phyloP scores from a whole-genome alignment of 2,329 filamentous ascomycete genomes.

The Aureobasidium sp. region DNA sequence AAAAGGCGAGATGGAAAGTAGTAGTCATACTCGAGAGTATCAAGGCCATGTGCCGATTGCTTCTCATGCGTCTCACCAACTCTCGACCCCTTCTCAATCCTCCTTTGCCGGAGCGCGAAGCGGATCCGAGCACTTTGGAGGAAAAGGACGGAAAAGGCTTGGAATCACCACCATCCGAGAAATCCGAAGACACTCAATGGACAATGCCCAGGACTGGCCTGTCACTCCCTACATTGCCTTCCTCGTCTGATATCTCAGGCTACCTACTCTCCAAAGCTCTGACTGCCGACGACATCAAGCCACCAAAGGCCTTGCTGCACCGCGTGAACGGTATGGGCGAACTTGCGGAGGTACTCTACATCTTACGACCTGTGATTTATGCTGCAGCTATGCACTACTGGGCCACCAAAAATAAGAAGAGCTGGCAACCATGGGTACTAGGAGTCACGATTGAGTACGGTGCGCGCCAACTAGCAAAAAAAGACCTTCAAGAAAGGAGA shows the following conservation, averaged over 20 bases:
- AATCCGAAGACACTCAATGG: constrained; percentile 50
- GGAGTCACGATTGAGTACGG: constrained; percentile 80
- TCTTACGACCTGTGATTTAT: constrained; percentile 81
- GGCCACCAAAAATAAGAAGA: constrained; percentile 65
- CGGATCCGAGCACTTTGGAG: constrained; percentile 57
- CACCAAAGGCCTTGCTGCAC: constrained; percentile 79
- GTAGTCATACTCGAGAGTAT: constrained; percentile 77
- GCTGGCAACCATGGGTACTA: constrained; percentile 87
- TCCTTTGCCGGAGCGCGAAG: constrained; percentile 76
- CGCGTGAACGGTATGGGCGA: constrained; percentile 66
- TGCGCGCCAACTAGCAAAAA: constrained; percentile 74
- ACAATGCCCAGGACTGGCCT: constrained; percentile 91
- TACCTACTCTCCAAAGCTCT: constrained; percentile 87
- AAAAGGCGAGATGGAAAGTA: constrained; percentile 75
- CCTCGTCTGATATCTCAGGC: constrained; percentile 71
- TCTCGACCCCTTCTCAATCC: constrained; percentile 77
- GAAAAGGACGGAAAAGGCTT: constrained; percentile 43
- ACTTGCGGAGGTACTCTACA: constrained; percentile 83
- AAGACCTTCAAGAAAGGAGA: constrained; percentile 53
- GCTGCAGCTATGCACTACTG: constrained; percentile 72
- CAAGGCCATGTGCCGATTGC: constrained; percentile 76
- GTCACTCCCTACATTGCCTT: constrained; percentile 74
- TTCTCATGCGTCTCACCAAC: constrained; percentile 75
- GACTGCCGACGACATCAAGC: constrained; percentile 93
- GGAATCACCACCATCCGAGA: constrained; percentile 37